These are phyloP conservation scores for Candida ulmi DNA, from an alignment of 805 yeast genomes.

Conservation along the genomic window DNA sequence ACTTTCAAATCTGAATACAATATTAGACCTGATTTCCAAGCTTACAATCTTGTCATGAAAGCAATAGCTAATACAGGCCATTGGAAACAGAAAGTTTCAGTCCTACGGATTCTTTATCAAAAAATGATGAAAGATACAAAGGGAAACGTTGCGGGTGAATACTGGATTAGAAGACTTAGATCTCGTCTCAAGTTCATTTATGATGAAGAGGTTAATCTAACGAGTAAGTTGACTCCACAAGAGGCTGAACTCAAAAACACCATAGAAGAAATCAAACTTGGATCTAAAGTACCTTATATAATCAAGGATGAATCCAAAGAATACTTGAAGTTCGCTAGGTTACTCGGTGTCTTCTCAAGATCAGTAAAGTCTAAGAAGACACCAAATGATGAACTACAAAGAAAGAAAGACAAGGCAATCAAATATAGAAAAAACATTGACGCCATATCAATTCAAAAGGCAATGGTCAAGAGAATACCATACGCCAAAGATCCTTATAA, in stretches of 20 bases:
- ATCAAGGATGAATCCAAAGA: constrained; percentile 1
- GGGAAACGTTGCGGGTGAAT: constrained; percentile 17
- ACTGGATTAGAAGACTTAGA: constrained; percentile 20
- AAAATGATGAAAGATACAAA: constrained; percentile 14
- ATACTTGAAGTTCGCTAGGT: constrained; percentile 3
- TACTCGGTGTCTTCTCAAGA: constrained; percentile 13
- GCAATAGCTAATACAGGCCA: constrained; percentile 29
- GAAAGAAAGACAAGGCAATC: constrained; percentile 5
- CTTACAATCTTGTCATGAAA: constrained; percentile 30
- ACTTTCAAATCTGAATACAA: constrained; percentile 22
- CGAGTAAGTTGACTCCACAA: constrained; percentile 11
- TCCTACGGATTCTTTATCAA: constrained; percentile 21
- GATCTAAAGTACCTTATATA: constrained; percentile 5
- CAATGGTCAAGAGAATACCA: constrained; percentile 24
- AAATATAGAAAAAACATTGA: constrained; percentile 20
- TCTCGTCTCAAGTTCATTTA: constrained; percentile 16
- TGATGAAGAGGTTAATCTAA: constrained; percentile 12
- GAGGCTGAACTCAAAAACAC: constrained; percentile 8
- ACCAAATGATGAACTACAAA: neutral
- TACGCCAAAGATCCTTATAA: constrained; percentile 27
- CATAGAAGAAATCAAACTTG: constrained; percentile 2
- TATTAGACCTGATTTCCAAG: constrained; percentile 25
- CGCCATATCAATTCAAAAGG: constrained; percentile 23
- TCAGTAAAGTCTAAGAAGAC: neutral
- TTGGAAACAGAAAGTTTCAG: constrained; percentile 19